phyloP scores from a whole-genome alignment of 495 filamentous ascomycete genomes.

The Tuber umbilicatum region DNA sequence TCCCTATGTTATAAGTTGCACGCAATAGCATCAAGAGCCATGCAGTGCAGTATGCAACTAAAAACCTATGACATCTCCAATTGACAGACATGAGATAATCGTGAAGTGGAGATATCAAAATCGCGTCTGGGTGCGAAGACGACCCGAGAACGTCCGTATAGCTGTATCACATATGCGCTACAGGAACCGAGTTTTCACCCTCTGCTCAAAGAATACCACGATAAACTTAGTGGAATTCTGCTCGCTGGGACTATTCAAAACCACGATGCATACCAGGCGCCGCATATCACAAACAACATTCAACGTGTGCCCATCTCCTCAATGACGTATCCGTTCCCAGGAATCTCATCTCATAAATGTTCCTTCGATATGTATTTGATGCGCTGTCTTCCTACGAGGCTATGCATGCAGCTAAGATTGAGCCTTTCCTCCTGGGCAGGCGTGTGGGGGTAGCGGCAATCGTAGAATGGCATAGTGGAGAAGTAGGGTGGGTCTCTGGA shows the following conservation, averaged over 20 bases:
- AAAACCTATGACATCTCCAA: neutral
- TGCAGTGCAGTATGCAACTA: neutral
- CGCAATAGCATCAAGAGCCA: neutral
- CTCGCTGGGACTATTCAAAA: neutral
- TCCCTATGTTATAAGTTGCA: neutral
- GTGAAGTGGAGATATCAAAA: neutral
- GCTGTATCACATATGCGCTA: neutral
- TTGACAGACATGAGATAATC: neutral
- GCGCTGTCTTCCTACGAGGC: neutral
- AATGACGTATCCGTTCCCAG: neutral
- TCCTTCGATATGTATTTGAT: neutral
- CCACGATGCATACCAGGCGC: neutral
- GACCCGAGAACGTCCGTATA: neutral
- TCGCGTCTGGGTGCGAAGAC: neutral
- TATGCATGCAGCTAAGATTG: conserved; percentile 1
- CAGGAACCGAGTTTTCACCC: neutral
- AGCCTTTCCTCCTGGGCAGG: neutral
- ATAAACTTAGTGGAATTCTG: neutral
- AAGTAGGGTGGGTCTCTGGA: neutral
- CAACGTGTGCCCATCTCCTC: neutral
- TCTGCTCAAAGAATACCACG: neutral
- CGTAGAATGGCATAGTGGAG: neutral
- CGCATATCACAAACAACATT: neutral
- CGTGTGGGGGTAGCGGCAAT: neutral
- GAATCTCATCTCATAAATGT: neutral